These are phyloP conservation scores for Euphorbia celastroides DNA, from an alignment of 441 rosid genomes.

Conservation along the genomic window DNA sequence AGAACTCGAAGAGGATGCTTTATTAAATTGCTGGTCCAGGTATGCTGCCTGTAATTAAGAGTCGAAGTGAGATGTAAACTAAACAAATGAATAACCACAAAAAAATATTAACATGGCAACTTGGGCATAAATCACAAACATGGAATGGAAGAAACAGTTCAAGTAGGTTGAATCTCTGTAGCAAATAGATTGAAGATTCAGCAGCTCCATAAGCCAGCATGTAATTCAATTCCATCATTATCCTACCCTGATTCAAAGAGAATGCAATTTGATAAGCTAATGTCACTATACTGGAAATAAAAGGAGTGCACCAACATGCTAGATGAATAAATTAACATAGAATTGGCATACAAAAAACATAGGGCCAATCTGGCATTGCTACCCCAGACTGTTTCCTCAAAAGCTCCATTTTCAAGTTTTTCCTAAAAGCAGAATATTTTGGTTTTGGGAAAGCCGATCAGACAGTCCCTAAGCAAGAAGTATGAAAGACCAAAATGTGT, in stretches of 20 bases:
- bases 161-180: slow-evolving; percentile 71
- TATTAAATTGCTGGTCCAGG: slow-evolving; percentile 41
- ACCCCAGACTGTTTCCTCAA: too few species aligned
- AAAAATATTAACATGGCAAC: slow-evolving; percentile 8
- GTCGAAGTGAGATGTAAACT: slow-evolving; percentile 21
- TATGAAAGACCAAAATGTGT: too few species aligned
- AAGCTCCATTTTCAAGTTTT: too few species aligned
- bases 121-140: slow-evolving; percentile 35
- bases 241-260: slow-evolving; percentile 53
- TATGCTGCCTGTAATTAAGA: slow-evolving; percentile 69
- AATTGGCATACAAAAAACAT: not conserved
- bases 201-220: slow-evolving; percentile 97
- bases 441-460: too few species aligned
- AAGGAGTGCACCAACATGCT: not conserved
- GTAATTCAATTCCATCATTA: slow-evolving; percentile 86
- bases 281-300: not conserved
- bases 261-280: slow-evolving; percentile 6
- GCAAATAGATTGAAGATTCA: slow-evolving; percentile 64
- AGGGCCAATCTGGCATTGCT: too few species aligned
- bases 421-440: too few species aligned
- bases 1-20: slow-evolving; percentile 33
- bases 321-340: slow-evolving; percentile 9
- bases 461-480: too few species aligned
- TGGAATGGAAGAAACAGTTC: slow-evolving; percentile 76
- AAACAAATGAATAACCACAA: not conserved